Base-by-base conservation (phyloP, 257 asterid species). In the Euphrasia confusa region DNA sequence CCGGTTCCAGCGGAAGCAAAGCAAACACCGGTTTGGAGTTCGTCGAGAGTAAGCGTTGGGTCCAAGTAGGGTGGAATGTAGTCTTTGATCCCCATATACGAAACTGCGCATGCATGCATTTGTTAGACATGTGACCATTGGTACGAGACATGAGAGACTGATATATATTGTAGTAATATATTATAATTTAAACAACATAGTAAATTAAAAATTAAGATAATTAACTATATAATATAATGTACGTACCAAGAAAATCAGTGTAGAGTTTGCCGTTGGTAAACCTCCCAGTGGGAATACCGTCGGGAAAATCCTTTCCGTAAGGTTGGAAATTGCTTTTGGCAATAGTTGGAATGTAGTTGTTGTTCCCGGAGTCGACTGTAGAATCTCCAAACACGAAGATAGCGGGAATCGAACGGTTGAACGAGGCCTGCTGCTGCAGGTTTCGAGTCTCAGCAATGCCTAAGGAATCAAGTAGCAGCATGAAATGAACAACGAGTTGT, bases 1-100 rank as follows among this genome's bases (percentile, higher is more conserved):
- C 97, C 97, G 27, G 95, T 40, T 61, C 84, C 73, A 0, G 82
- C 91, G 0, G 97, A 90, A 44, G 95, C 97, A 63, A 90, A 90
- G 65, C 80, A 77, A 60, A 88, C 97, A 63, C 97, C 97, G 15
- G 87, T 83, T 66, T 63, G 70, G 63, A 90, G 81, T 10, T 87
- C 90, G 13, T 83, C 84, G 4, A 74, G 44, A 83, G 64, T 80
- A 1, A 85, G 90, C 0, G 64, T 68, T 6, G 93, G 77, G 57
- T 87, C 93, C 77, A 90, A 76, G 71, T 87, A 90, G 1, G 96
- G 83, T 27, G 95, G 97, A 14, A 90, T 10, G 17, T 54, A 65
- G n/a, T 83, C 91, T 76, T 85, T 90, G 45, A 83, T 35, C 26
- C 93, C 95, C 4, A 56, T 3, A 17, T 87, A 79, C 1, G 78